A percentile compares a stretch with the other conserved stretches of the same genome.
Conservation (phyloP, 1,284 basidiomycete species). For the Xanthoconium separans region DNA sequence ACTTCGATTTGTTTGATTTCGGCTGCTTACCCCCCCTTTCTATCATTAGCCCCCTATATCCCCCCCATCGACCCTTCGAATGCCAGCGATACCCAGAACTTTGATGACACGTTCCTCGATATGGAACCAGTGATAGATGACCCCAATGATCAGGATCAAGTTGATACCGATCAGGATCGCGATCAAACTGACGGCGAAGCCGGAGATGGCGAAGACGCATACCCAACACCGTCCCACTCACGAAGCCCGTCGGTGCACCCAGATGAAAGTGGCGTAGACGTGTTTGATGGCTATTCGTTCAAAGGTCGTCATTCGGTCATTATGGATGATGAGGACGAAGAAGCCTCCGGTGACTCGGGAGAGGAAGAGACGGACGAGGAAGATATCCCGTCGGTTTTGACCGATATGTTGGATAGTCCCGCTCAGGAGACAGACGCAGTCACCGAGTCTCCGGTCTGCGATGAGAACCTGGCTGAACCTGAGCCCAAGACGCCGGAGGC, state of each 20-base stretch:
- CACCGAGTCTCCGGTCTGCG: conserved; percentile 25
- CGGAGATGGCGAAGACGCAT: conserved; percentile 71
- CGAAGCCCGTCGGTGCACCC: conserved; percentile 66
- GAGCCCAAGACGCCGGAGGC: conserved; percentile 78
- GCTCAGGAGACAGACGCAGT: conserved; percentile 28
- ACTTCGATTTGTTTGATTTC: conserved; percentile 6
- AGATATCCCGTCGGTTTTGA: conserved; percentile 29
- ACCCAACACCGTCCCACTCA: conserved; percentile 69
- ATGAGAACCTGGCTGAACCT: conserved; percentile 37
- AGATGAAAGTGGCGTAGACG: conserved; percentile 54
- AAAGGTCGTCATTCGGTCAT: conserved; percentile 80
- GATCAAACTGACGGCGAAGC: conserved; percentile 64
- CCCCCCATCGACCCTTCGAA: conserved; percentile 91
- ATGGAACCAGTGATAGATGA: conserved; percentile 88
- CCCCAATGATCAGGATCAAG: conserved; percentile 53
- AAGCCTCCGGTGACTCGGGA: conserved; percentile 46
- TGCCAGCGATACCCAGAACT: conserved; percentile 96
- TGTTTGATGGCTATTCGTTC: conserved; percentile 88
- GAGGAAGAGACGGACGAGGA: conserved; percentile 41
- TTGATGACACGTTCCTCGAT: conserved; percentile 95
- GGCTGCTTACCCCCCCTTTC: conserved; percentile 13
- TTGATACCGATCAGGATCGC: conserved; percentile 66
- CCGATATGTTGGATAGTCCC: conserved; percentile 24
- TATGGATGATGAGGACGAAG: conserved; percentile 59
- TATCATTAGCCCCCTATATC: conserved; percentile 83